Evolutionary conservation across 192 early-diverging fungal genomes (phyloP).

Genomic region (Radiomyces spectabilis): DNA sequence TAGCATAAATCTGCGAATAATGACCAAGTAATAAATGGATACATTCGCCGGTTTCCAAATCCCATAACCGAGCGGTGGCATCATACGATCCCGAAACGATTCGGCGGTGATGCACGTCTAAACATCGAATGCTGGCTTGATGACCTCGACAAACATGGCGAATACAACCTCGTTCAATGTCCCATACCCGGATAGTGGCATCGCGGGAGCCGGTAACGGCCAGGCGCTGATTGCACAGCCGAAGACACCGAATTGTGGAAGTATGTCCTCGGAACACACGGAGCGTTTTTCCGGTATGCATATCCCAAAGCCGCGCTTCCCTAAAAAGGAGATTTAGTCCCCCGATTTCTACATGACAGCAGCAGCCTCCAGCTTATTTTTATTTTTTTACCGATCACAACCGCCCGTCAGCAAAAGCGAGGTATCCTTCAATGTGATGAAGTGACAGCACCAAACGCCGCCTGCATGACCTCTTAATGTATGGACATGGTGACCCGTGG

Average conservation of each 20-base stretch:
- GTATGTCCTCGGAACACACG: conserved; percentile 93
- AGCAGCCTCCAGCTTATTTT: not conserved
- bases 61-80: conserved; percentile 72
- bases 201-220: conserved; percentile 63
- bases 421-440: conserved; percentile 31
- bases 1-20: conserved; percentile 89
- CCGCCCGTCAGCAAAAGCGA: conserved; percentile 88
- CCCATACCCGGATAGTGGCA: conserved; percentile 68
- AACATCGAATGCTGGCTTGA: conserved; percentile 66
- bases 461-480: conserved; percentile 82
- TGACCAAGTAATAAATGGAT: conserved; percentile 76
- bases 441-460: conserved; percentile 96
- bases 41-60: conserved; percentile 71
- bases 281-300: conserved; percentile 73
- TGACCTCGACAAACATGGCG: conserved; percentile 59
- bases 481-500: conserved; percentile 59
- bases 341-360: too few species aligned
- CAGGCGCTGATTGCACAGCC: conserved; percentile 54
- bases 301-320: conserved; percentile 91
- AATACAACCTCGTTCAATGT: conserved; percentile 59
- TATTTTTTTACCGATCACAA: conserved; percentile 73
- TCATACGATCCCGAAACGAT: conserved; percentile 86
- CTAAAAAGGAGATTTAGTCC: too few species aligned
- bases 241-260: conserved; percentile 92
- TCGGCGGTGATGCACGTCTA: conserved; percentile 78